Evolutionary conservation across 2,329 filamentous ascomycete species (phyloP).

Genomic region (Elsinoe perseae): DNA sequence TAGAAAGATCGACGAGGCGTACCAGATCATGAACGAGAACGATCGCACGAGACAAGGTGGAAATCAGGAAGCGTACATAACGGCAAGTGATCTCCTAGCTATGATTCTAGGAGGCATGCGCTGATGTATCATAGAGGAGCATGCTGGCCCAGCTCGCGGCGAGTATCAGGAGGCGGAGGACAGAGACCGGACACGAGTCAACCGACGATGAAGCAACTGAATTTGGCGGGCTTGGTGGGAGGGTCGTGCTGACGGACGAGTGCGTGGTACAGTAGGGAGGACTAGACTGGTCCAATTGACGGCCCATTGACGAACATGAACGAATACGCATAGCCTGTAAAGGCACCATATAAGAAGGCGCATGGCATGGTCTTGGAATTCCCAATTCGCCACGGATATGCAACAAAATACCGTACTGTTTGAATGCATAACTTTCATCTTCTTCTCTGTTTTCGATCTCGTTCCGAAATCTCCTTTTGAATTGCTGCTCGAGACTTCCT

Average conservation of each 20-base stretch:
- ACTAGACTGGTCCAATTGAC: not conserved
- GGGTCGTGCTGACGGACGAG: slow-evolving; percentile 23
- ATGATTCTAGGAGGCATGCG: slow-evolving; percentile 10
- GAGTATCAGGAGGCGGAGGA: slow-evolving; percentile 20
- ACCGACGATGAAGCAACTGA: slow-evolving; percentile 18
- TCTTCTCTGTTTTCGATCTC: not conserved
- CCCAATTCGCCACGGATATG: not conserved
- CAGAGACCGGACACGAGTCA: slow-evolving; percentile 10
- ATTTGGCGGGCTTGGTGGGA: slow-evolving; percentile 13
- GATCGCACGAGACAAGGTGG: slow-evolving; percentile 53
- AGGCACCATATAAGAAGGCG: not conserved
- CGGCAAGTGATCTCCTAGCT: slow-evolving; percentile 28
- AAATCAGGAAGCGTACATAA: slow-evolving; percentile 50
- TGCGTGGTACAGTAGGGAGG: slow-evolving; percentile 23
- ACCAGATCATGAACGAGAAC: slow-evolving; percentile 56
- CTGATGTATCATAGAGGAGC: slow-evolving; percentile 21
- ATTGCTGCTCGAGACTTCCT: not conserved
- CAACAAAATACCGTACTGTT: not conserved
- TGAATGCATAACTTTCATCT: not conserved
- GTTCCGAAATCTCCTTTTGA: not conserved
- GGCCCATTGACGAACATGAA: not conserved
- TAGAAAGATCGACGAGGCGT: slow-evolving; percentile 52
- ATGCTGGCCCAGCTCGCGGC: slow-evolving; percentile 25
- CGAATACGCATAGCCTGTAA: not conserved
- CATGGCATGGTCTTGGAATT: not conserved